Base-by-base conservation (phyloP, 2,329 filamentous ascomycete genomes). In the Exophiala calicioides region DNA sequence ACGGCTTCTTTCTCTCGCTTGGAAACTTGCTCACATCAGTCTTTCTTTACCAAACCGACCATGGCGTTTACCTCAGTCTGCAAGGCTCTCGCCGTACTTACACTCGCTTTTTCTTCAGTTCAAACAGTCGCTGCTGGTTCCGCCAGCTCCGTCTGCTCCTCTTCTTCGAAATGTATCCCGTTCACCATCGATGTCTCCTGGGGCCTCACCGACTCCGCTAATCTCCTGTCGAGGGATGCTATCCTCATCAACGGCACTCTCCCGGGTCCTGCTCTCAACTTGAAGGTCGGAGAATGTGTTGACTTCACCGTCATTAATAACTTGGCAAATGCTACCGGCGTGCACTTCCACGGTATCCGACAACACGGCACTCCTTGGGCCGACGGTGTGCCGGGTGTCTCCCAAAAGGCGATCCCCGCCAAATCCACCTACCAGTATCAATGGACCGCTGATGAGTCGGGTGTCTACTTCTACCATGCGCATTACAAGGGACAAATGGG, bases 321-420 rank as follows among this genome's bases (percentile, higher is more conserved):
- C 16, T 79, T 85, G 1, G 70, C 72, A 9, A 86, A 89, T 55
- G 65, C 78, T 56, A 78, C 76, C 9, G 85, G 84, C 27, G 72
- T 90, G 4, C 87, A 91, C 62, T 90, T 86, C 64, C 87, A 91
- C 57, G 87, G 87, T 12, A 75, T 91, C 53, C 88, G 81, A 60
- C 85, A 89, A 61, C 87, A 87, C 56, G 85, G 84, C 8, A 86
- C 85, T 0, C 87, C 81, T 48, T 75, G 76, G 46, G 87, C 88
- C 82, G 86, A 91, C 59, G 87, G 86, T 0, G 78, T 84, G 1
- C 73, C 80, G 0, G 83, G 79, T 26, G 75, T 87, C 4, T 84
- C 79, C 0, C 85, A 87, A 61, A 86, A 83, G 52, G 75, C 78
- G 0, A 83, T 89, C 35, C 73, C 79, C 0, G 81, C 85, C 0